These are phyloP conservation scores for Saitozyma sp. DNA, from an alignment of 768 basidiomycete species.

Conservation along the genomic window DNA sequence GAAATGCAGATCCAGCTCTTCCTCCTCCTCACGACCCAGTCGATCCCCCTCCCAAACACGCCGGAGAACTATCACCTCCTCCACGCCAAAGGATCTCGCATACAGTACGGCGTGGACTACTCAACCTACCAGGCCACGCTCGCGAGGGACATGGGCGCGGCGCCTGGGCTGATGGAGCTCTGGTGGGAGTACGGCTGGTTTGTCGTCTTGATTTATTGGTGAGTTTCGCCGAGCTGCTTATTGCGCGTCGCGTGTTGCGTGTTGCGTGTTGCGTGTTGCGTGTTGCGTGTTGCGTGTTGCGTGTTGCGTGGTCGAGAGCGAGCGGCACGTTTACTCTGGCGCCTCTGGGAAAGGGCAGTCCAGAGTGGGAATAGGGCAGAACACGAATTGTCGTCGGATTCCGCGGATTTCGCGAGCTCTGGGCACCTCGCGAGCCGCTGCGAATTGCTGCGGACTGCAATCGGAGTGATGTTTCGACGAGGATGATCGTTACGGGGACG, in stretches of 20 bases:
- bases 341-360: no score
- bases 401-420: no score
- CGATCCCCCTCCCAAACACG: constrained; percentile 56
- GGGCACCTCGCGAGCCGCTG: no score
- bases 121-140: constrained; percentile 61
- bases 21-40: constrained; percentile 56
- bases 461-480: no score
- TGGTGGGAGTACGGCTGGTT: constrained; percentile 60
- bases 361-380: background rate
- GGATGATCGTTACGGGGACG: no score
- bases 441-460: no score
- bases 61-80: constrained; percentile 62
- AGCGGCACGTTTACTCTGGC: no score
- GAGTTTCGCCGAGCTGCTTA: constrained; percentile 20
- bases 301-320: no score
- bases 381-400: background rate
- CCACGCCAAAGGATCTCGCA: constrained; percentile 58
- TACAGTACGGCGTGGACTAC: constrained; percentile 66
- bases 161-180: constrained; percentile 59
- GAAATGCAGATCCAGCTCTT: constrained; percentile 66
- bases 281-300: no score
- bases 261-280: background rate
- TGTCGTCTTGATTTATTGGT: constrained; percentile 62
- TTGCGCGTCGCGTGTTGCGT: background rate
- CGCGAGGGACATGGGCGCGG: constrained; percentile 62